Evolutionary conservation across 108 stramenopile genomes (phyloP), one percentile per base, ranked within the genome.

Genomic region (Pseudonitzschia delicatissima): DNA sequence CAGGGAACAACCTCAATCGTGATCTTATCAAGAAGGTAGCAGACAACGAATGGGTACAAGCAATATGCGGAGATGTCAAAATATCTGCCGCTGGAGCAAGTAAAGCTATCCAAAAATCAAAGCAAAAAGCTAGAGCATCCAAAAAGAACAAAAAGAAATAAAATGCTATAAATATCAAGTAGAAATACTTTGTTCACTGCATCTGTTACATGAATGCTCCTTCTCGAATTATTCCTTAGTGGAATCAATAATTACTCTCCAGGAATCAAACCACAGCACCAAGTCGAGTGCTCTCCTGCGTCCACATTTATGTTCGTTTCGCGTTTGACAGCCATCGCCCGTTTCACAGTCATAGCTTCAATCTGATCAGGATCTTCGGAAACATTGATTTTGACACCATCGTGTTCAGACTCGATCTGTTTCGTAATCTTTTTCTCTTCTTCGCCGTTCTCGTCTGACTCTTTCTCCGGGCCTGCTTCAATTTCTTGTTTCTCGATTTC

Each of bases 11-110:
- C 7, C 77, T 77, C 42, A 72, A 76, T 67, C 61, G 57, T 36
- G 86, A 82, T n/a, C 69, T 91, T 57, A 91, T 94, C 61, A 90
- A 90, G 74, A 74, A 79, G 18, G 79, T 94, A 45, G 73, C 66
- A 36, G 92, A 94, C 69, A 94, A 87, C 74, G 88, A 90, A 40
- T 91, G 86, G 89, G 84, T 91, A 9, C 86, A 88, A 64, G 72
- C 76, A 6, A 87, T 94, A 21, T 75, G 80, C 49, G 83, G 85
- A 13, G 90, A 94, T 76, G 88, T 90, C 1, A 87, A 90, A 57
- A 87, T 91, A 31, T 82, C 87, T 25, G 81, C 87, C n/a, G 81
- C 92, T 11, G 90, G 92, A 31, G 86, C 89, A 12, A 87, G 79
- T 59, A 94, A 94, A 59, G 72, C 73, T 9, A 65, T 69, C 0